phyloP scores from a whole-genome alignment of 2,329 filamentous ascomycete species.

The Fusarium mundagurra region DNA sequence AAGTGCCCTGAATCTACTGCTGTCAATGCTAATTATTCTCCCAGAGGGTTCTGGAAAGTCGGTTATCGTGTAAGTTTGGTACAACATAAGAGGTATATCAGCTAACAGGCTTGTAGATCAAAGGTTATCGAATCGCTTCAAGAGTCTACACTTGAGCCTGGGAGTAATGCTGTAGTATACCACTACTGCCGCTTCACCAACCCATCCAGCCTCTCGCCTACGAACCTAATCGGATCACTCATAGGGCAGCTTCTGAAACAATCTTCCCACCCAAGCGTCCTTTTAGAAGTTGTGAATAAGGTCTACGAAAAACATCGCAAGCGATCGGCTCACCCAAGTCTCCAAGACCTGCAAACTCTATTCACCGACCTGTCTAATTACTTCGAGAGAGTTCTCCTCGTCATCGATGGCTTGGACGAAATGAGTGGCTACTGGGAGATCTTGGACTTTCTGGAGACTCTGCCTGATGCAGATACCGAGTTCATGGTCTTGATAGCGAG shows the following conservation, averaged over 20 bases:
- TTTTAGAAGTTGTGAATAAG: not conserved
- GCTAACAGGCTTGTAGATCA: not conserved
- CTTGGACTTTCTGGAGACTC: not conserved
- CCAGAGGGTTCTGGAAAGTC: not conserved
- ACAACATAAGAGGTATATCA: fast-evolving
- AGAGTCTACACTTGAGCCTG: not conserved
- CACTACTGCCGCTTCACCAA: slow-evolving; percentile 3
- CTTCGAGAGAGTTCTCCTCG: not conserved
- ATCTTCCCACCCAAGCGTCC: not conserved
- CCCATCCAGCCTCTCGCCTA: not conserved
- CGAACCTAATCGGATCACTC: not conserved
- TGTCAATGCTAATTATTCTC: fast-evolving
- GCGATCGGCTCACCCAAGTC: not conserved
- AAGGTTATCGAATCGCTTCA: not conserved
- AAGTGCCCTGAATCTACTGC: fast-evolving
- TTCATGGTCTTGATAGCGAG: not conserved
- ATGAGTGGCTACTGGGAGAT: not conserved
- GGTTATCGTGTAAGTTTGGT: fast-evolving
- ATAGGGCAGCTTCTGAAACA: not conserved
- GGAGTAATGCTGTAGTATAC: not conserved
- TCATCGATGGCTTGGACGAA: not conserved
- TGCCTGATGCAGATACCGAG: not conserved
- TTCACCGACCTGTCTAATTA: not conserved
- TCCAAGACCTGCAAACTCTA: not conserved
- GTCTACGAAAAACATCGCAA: not conserved